Evolutionary conservation across 108 stramenopile genomes (phyloP).

Genomic region (Cyclotella sp.): DNA sequence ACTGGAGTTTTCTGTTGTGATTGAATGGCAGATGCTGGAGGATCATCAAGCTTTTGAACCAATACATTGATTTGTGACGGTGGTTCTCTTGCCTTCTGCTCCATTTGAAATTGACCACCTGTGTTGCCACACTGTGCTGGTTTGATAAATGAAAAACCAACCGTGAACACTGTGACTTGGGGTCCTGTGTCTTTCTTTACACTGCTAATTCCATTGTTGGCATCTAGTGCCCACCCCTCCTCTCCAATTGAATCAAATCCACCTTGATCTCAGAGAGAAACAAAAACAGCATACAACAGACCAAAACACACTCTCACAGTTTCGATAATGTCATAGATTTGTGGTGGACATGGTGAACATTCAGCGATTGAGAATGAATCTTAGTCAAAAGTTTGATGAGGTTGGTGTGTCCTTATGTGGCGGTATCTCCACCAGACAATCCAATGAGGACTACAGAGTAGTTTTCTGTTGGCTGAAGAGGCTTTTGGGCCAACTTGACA

Average conservation of each 20-base stretch:
- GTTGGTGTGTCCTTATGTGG: no score
- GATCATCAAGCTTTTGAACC: constrained; percentile 32
- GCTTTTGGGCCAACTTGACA: no score
- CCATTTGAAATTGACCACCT: background rate
- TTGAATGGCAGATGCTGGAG: constrained; percentile 1
- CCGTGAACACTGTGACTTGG: background rate
- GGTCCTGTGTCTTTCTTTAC: background rate
- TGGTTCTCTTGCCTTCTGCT: constrained; percentile 22
- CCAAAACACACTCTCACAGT: constrained; percentile 4
- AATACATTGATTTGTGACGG: constrained; percentile 48
- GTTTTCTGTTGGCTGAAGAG: no score
- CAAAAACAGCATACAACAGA: constrained; percentile 49
- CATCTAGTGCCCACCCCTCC: constrained; percentile 15
- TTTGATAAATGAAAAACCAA: background rate
- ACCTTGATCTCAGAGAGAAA: constrained; percentile 44
- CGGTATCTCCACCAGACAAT: no score
- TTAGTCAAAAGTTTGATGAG: background rate
- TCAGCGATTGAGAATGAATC: background rate
- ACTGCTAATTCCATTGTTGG: constrained; percentile 15
- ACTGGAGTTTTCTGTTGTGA: background rate
- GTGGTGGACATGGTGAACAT: background rate
- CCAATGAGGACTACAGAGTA: no score
- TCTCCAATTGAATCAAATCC: constrained; percentile 57
- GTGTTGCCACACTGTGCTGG: background rate
- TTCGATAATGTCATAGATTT: background rate